Evolutionary conservation across 371 early-diverging fungal genomes (phyloP), one percentile per base, ranked within the genome.

Genomic region (Coelomomyces lativittatus): DNA sequence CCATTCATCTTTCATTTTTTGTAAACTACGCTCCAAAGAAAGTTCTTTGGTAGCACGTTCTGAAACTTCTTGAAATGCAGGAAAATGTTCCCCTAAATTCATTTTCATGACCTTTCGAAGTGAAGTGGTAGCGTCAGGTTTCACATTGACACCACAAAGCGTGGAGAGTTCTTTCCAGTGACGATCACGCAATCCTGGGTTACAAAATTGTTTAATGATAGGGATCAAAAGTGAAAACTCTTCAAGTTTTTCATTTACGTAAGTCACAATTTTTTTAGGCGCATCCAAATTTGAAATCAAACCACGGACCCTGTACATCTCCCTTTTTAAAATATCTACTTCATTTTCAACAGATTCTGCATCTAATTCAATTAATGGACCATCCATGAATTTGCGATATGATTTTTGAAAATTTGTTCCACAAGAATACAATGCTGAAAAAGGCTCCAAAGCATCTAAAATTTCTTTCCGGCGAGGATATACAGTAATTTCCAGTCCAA

Each of bases 1-100:
- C 75, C 75, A 74, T 50, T 74, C 75, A 28, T 32, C 37, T 32
- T 66, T 63, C 71, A 74, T 68, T 47, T 71, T 71, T 45, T 71
- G 64, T 0, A 74, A 51, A 0, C 70, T 67, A 11, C 56, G 58
- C 51, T 74, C 70, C 32, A 74, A 67, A 2, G 70, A 61, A 56
- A 71, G 71, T 49, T 74, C 75, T 38, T 74, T 74, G 10, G 64
- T 65, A 27, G 75, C 71, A 14, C 58, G 56, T 34, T 71, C 71
- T 49, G 64, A 65, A 5, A 71, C 61, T 46, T 71, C 67, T 12
- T 63, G 54, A 26, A 74, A 67, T 35, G 29, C 43, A 10, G 63
- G 62, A 23, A 68, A 57, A 10, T 54, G 47, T 23, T 68, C 67
- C 11, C 66, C 41, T 11, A 74, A 46, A 25, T 62, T 55, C 63